Conservation (phyloP, 257 asterid species). For the Solanum pinnatisectum region DNA sequence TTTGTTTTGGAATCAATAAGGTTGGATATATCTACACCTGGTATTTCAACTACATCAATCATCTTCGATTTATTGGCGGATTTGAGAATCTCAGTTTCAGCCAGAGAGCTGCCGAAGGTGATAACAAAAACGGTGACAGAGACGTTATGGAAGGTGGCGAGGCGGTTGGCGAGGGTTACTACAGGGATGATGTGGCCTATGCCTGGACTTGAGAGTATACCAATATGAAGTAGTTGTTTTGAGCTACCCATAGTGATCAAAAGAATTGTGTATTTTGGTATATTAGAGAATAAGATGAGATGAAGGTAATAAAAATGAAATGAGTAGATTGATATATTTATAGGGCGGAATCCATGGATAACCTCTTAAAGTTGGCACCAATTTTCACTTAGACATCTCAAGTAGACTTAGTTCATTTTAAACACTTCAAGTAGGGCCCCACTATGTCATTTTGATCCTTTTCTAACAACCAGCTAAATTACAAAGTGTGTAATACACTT, state of each 20-base stretch:
- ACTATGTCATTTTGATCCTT: too few species aligned
- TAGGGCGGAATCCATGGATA: too few species aligned
- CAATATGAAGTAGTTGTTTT: constrained; percentile 17
- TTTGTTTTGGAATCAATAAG: not conserved
- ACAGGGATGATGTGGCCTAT: constrained; percentile 64
- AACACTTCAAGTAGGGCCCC: too few species aligned
- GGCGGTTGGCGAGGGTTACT: constrained; percentile 42
- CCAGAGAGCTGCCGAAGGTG: constrained; percentile 17
- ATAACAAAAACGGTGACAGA: constrained; percentile 24
- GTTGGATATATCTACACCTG: constrained; percentile 7
- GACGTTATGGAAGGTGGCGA: constrained; percentile 32
- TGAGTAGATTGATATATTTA: not conserved
- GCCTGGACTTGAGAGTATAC: constrained; percentile 56
- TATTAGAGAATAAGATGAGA: not conserved
- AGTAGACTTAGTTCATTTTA: too few species aligned
- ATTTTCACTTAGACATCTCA: too few species aligned
- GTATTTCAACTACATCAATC: constrained; percentile 23
- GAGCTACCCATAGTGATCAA: not conserved
- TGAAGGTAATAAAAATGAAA: too few species aligned
- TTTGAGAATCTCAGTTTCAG: constrained; percentile 22
- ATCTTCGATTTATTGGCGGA: constrained; percentile 1
- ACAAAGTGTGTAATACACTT: too few species aligned
- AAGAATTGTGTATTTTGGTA: not conserved
- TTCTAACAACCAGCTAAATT: too few species aligned
- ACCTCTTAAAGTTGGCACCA: too few species aligned